A percentile compares a stretch with the other conserved stretches of the same genome.
These are phyloP conservation scores for Ogataea siamensis DNA, from an alignment of 805 yeast species.

Conservation along the genomic window DNA sequence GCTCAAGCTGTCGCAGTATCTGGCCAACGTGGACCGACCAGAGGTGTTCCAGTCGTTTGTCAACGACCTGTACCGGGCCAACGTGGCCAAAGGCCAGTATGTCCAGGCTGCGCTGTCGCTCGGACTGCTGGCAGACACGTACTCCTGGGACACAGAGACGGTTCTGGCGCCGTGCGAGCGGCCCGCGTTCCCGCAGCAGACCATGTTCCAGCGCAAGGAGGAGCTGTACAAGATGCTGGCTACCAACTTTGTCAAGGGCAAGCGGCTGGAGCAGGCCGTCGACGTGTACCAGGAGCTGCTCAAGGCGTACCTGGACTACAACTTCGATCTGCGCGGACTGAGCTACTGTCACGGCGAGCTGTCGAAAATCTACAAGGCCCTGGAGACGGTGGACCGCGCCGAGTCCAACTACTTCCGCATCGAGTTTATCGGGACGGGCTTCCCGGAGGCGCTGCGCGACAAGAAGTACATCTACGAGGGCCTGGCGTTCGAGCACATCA, in stretches of 20 bases:
- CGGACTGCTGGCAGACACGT: slow-evolving; percentile 73
- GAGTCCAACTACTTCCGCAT: slow-evolving; percentile 79
- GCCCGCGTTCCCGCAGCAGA: slow-evolving; percentile 77
- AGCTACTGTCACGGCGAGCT: slow-evolving; percentile 68
- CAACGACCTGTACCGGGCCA: slow-evolving; percentile 67
- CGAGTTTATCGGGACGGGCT: slow-evolving; percentile 78
- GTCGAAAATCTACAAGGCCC: slow-evolving; percentile 61
- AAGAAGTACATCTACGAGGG: slow-evolving; percentile 83
- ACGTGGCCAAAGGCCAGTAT: slow-evolving; percentile 55
- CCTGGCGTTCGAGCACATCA: slow-evolving; percentile 80
- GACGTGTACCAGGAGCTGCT: slow-evolving; percentile 75
- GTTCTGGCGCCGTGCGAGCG: slow-evolving; percentile 53
- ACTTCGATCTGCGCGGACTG: slow-evolving; percentile 74
- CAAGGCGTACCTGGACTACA: slow-evolving; percentile 66
- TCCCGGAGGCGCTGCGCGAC: slow-evolving; percentile 74
- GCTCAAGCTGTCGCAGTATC: slow-evolving; percentile 69
- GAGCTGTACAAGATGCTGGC: slow-evolving; percentile 69
- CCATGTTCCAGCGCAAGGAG: slow-evolving; percentile 80
- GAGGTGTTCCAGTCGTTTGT: slow-evolving; percentile 79
- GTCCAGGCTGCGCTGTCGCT: slow-evolving; percentile 83
- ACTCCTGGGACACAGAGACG: slow-evolving; percentile 65
- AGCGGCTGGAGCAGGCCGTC: slow-evolving; percentile 75
- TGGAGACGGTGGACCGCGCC: slow-evolving; percentile 67
- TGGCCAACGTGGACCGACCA: slow-evolving; percentile 75
- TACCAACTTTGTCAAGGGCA: slow-evolving; percentile 63